Percentiles rank a stretch among this genome's conserved stretches.
Conservation (phyloP, 768 basidiomycete species). For the Krasilnikovozyma curviuscula region DNA sequence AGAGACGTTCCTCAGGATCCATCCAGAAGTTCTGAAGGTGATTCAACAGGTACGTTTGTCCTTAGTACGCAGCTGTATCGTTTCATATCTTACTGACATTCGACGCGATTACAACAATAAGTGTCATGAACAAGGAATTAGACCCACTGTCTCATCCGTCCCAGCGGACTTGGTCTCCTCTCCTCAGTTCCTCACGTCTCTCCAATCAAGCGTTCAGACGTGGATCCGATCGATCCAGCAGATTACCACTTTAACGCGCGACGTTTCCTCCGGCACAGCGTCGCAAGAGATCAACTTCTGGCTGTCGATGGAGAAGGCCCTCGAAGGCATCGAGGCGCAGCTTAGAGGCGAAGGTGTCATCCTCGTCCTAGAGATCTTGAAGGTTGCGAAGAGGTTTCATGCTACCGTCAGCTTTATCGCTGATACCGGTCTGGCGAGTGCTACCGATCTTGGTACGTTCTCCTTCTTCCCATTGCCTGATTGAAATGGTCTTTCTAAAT, state of each 20-base stretch:
- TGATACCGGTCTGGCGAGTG: conserved; percentile 89
- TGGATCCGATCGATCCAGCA: conserved; percentile 98
- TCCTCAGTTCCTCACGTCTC: conserved; percentile 73
- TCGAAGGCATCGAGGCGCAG: conserved; percentile 84
- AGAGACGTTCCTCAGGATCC: conserved; percentile 79
- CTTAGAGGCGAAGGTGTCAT: conserved; percentile 74
- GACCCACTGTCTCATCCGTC: conserved; percentile 49
- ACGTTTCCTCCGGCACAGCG: conserved; percentile 83
- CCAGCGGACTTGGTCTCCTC: conserved; percentile 61
- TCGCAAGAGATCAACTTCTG: conserved; percentile 99
- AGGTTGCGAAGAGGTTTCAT: conserved; percentile 90
- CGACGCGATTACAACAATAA: conserved; percentile 18
- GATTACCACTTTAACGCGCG: conserved; percentile 84
- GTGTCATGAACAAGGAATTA: conserved; percentile 30
- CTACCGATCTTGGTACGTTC: conserved; percentile 55
- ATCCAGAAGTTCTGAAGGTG: conserved; percentile 69
- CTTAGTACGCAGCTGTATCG: neutral
- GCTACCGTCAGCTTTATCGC: conserved; percentile 96
- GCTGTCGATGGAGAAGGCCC: conserved; percentile 78
- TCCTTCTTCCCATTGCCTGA: neutral
- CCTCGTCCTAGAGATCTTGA: conserved; percentile 48
- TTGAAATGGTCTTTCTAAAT: neutral
- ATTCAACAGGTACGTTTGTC: conserved; percentile 39
- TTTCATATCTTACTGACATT: conserved; percentile 19
- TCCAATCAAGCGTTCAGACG: conserved; percentile 81